Evolutionary conservation across 1,139 yeast genomes (phyloP), one percentile per base, ranked within the genome.

Genomic region (Pichia sp.): DNA sequence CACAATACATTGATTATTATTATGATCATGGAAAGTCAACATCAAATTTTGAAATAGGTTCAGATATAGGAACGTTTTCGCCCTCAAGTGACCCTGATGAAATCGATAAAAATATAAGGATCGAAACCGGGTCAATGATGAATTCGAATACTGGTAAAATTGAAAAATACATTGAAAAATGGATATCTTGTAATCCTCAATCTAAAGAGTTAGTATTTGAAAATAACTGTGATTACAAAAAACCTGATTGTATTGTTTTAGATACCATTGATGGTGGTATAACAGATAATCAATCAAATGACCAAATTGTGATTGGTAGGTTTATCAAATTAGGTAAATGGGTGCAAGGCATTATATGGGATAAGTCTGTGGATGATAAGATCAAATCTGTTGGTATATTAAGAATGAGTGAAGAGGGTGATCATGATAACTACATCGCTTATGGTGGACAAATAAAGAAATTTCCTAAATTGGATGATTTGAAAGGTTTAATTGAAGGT

Each of bases 51-150:
- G 15, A 27, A 1, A 40, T 37, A 2, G 38, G 36, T 11, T 56
- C 58, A 8, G 50, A 48, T 15, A 45, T 55, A 26, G 48, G 49
- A 11, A 53, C 51, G 12, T 60, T 65, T 8, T 67, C 65, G 35
- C 68, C 74, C 0, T 83, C 79, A 52, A 58, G 68, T 18, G 83
- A 84, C 2, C 63, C 67, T 11, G 76, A 76, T 53, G 65, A 69
- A 42, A 57, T 60, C 2, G 68, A 61, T 12, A 68, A 66, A 24
- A 71, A 74, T 11, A 69, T 70, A 49, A 66, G 82, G 40, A 67
- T 67, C 44, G 86, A 80, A 57, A 68, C 72, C 0, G 86, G 86
- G 0, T 53, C 56, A 3, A 79, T 80, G 85, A 55, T 58, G 22
- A 76, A 79, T 55, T 71, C 76, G 1, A 71, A 54, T 3, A 69